Conservation (phyloP, 73 alveolate genomes). For the Tetrahymena borealis region DNA sequence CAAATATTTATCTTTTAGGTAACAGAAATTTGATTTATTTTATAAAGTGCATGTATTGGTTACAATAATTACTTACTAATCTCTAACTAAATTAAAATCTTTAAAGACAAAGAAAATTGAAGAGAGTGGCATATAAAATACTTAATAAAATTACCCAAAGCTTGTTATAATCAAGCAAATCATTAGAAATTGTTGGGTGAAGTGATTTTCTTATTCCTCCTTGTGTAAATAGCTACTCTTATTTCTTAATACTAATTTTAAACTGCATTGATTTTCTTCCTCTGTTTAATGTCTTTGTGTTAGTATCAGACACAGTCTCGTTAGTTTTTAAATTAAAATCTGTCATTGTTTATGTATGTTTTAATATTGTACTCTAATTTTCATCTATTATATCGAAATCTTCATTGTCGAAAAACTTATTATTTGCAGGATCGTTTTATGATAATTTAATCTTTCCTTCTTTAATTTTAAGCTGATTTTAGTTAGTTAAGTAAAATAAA, state of each 20-base stretch:
- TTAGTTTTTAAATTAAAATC: conserved; percentile 1
- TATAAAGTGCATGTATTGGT: too few species aligned
- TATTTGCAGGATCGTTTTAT: not conserved
- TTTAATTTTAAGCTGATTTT: not conserved
- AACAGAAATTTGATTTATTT: too few species aligned
- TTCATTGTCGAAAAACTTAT: not conserved
- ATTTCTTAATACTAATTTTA: not conserved
- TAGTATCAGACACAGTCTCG: not conserved
- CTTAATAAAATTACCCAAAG: not conserved
- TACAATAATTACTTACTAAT: too few species aligned
- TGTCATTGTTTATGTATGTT: not conserved
- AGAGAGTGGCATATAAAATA: too few species aligned
- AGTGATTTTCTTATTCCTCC: not conserved
- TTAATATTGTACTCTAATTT: conserved; percentile 5
- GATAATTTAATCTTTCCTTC: not conserved
- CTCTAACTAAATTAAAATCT: too few species aligned
- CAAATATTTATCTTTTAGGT: not conserved
- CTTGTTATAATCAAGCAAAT: not conserved
- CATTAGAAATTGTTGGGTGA: not conserved
- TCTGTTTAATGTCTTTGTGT: conserved; percentile 1
- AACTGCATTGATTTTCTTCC: not conserved
- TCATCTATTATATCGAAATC: not conserved
- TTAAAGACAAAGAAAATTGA: too few species aligned
- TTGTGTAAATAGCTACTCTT: not conserved
- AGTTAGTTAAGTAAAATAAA: too few species aligned